phyloP scores from a whole-genome alignment of 2,329 filamentous ascomycete genomes.

The Colletotrichum zoysiae region DNA sequence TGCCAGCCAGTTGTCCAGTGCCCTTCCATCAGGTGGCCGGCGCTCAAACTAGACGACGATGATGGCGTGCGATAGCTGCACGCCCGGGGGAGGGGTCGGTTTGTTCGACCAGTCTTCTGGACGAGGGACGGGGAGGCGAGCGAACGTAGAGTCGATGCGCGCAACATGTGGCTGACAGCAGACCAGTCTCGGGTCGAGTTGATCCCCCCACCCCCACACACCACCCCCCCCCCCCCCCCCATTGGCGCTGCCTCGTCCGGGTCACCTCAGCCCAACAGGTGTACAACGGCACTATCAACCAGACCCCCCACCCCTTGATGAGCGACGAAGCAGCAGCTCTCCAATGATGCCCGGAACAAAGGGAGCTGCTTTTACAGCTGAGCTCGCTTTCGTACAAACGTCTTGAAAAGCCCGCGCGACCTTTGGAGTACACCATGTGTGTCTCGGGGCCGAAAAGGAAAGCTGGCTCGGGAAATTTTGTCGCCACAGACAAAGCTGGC shows the following conservation, averaged over 20 bases:
- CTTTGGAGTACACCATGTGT: neutral
- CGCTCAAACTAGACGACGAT: slow-evolving; percentile 7
- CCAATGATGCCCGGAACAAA: neutral
- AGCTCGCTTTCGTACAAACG: neutral
- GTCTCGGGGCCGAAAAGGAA: neutral
- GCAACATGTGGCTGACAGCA: slow-evolving; percentile 27
- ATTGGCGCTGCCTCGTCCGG: slow-evolving; percentile 4
- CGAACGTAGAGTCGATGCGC: slow-evolving; percentile 15
- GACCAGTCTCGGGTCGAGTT: slow-evolving; percentile 28
- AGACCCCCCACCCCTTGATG: slow-evolving; percentile 24
- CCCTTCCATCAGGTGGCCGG: neutral
- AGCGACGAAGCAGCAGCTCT: slow-evolving; percentile 14
- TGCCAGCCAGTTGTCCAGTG: slow-evolving; percentile 8
- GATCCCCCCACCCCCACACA: slow-evolving; percentile 22
- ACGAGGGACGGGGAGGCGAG: slow-evolving; percentile 5
- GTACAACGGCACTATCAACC: slow-evolving; percentile 21
- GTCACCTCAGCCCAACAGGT: slow-evolving; percentile 34
- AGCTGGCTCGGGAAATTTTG: neutral
- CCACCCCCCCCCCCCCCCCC: slow-evolving; percentile 11
- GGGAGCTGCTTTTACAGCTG: slow-evolving; percentile 19
- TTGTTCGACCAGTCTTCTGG: neutral
- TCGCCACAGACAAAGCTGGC: neutral
- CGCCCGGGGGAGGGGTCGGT: slow-evolving; percentile 1
- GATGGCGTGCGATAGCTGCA: slow-evolving; percentile 12
- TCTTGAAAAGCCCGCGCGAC: neutral